phyloP scores from a whole-genome alignment of 495 filamentous ascomycete genomes.

The Neurospora discreta region DNA sequence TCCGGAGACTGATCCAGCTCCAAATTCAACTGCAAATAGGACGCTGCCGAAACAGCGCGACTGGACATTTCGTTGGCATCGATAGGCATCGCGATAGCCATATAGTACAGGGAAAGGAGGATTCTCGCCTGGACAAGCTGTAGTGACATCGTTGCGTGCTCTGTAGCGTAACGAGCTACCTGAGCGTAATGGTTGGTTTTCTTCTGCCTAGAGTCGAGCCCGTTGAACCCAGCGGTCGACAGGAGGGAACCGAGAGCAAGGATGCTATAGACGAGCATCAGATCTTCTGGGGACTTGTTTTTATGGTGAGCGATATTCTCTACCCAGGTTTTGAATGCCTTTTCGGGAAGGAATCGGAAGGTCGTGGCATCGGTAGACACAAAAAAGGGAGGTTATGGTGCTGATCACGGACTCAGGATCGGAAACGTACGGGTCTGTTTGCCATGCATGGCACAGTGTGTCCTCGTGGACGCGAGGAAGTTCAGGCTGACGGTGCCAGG shows the following conservation, averaged over 20 bases:
- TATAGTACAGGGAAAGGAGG: constrained; percentile 54
- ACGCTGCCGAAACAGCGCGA: constrained; percentile 45
- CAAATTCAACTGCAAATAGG: constrained; percentile 46
- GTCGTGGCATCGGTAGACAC: constrained; percentile 12
- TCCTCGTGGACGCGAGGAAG: constrained; percentile 35
- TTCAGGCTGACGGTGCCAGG: constrained; percentile 31
- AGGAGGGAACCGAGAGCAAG: constrained; percentile 41
- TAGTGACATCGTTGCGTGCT: constrained; percentile 40
- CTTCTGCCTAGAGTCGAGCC: not conserved
- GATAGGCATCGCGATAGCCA: constrained; percentile 40
- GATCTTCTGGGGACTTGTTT: constrained; percentile 50
- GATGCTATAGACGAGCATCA: constrained; percentile 59
- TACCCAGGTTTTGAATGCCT: constrained; percentile 23
- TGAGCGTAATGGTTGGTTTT: constrained; percentile 36
- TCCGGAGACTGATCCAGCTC: constrained; percentile 45
- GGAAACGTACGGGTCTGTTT: constrained; percentile 49
- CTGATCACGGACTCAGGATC: constrained; percentile 29
- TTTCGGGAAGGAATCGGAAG: constrained; percentile 39
- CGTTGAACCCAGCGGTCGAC: not conserved
- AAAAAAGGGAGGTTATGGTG: constrained; percentile 15
- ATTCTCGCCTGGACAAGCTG: constrained; percentile 53
- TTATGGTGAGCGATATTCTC: constrained; percentile 27
- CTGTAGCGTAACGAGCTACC: constrained; percentile 48
- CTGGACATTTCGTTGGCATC: constrained; percentile 51
- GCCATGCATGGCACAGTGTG: constrained; percentile 46